Conservation (phyloP, 2,329 filamentous ascomycete species). For the Ceratocystis harringtonii region DNA sequence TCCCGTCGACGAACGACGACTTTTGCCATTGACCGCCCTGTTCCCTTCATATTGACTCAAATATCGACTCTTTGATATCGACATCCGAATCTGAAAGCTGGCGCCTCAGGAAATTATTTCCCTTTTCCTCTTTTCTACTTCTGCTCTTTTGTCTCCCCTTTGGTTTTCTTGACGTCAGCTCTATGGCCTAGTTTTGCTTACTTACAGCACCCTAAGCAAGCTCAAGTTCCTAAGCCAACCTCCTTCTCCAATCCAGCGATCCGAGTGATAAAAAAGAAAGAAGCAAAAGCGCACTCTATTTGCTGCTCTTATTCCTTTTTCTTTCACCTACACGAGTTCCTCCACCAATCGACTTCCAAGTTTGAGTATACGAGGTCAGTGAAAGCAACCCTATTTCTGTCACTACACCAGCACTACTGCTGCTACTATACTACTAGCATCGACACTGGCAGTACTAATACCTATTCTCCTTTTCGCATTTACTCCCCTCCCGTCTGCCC, state of each 20-base stretch:
- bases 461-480: not conserved
- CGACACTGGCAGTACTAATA: not conserved
- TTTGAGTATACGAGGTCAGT: constrained; percentile 1
- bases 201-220: not conserved
- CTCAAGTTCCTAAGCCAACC: not conserved
- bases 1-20: not conserved
- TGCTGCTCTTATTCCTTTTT: not conserved
- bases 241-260: not conserved
- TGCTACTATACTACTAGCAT: not conserved
- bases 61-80: not conserved
- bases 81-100: not conserved
- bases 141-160: not conserved
- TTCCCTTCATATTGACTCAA: not conserved
- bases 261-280: not conserved
- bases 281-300: not conserved
- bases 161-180: not conserved
- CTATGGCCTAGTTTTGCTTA: not conserved
- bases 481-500: not conserved
- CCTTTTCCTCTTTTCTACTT: not conserved
- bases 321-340: not conserved
- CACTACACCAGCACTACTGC: not conserved
- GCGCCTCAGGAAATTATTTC: not conserved
- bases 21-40: not conserved
- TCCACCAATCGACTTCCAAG: not conserved
- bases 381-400: not conserved